Percentiles rank a stretch among this genome's conserved stretches.
Evolutionary conservation across 1,284 basidiomycete genomes (phyloP).

Genomic region (Fomitopsis betulina): DNA sequence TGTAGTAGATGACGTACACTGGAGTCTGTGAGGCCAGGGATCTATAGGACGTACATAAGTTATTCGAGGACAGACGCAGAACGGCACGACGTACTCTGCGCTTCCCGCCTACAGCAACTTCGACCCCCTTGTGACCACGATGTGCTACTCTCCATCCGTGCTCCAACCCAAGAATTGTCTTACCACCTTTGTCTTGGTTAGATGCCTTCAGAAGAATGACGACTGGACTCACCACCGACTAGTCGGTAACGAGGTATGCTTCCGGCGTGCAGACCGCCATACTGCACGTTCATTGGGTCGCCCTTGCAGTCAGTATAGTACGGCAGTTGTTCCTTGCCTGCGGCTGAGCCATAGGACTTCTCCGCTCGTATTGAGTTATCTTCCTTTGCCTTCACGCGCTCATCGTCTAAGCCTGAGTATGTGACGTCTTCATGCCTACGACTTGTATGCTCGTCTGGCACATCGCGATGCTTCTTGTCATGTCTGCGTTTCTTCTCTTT

Average conservation of each 20-base stretch:
- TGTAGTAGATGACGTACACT: constrained; percentile 47
- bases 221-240: constrained; percentile 44
- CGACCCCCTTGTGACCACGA: constrained; percentile 52
- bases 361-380: constrained; percentile 19
- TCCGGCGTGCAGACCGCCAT: constrained; percentile 60
- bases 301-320: constrained; percentile 71
- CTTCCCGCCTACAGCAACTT: constrained; percentile 46
- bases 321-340: constrained; percentile 19
- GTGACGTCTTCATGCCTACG: constrained; percentile 6
- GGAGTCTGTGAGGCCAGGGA: constrained; percentile 52
- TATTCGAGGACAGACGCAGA: neutral
- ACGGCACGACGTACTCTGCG: constrained; percentile 39
- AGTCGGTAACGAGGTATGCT: constrained; percentile 66
- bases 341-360: neutral
- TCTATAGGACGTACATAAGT: constrained; percentile 28
- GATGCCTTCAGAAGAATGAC: constrained; percentile 27
- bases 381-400: constrained; percentile 33
- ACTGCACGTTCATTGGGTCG: constrained; percentile 63
- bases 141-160: constrained; percentile 41
- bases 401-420: constrained; percentile 25
- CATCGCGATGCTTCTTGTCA: constrained; percentile 9
- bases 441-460: constrained; percentile 3
- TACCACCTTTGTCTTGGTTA: constrained; percentile 64
- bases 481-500: constrained; percentile 9
- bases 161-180: constrained; percentile 56